phyloP scores from a whole-genome alignment of 805 yeast genomes.

The Debaryomyces prosopidis region DNA sequence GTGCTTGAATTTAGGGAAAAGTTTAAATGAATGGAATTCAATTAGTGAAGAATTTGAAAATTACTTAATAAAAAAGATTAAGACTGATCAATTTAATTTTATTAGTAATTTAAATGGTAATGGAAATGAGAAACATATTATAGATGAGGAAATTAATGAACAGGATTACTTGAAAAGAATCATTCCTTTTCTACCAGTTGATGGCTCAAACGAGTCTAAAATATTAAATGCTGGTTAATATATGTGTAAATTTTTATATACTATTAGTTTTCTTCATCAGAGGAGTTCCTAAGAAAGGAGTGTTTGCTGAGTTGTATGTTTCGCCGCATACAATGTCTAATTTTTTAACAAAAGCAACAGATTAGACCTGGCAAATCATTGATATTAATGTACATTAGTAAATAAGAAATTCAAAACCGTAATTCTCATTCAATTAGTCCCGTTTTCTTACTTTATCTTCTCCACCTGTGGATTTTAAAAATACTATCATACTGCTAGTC shows the following conservation, averaged over 20 bases:
- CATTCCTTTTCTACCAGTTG: slow-evolving; percentile 41
- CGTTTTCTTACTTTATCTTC: background rate
- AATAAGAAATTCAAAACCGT: no score
- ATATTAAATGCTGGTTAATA: slow-evolving; percentile 29
- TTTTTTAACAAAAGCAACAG: no score
- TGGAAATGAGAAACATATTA: slow-evolving; percentile 2
- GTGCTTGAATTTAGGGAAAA: slow-evolving; percentile 41
- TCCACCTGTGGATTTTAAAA: slow-evolving; percentile 10
- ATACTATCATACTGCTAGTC: slow-evolving; percentile 22
- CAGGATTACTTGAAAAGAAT: slow-evolving; percentile 34
- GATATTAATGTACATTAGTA: no score
- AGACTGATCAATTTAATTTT: slow-evolving; percentile 23
- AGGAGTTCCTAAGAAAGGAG: no score
- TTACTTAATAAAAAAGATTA: slow-evolving; percentile 34
- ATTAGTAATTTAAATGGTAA: slow-evolving; percentile 3
- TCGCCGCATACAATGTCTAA: no score
- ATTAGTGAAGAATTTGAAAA: slow-evolving; percentile 48
- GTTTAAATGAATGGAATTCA: slow-evolving; percentile 52
- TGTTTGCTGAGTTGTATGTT: no score
- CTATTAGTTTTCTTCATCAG: no score
- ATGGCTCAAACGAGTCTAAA: slow-evolving; percentile 28
- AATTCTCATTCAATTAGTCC: no score
- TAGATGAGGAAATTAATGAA: slow-evolving; percentile 22
- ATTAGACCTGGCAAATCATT: no score
- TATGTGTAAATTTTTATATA: background rate